Conservation (phyloP, 495 filamentous ascomycete genomes). For the Daldinia grandis region DNA sequence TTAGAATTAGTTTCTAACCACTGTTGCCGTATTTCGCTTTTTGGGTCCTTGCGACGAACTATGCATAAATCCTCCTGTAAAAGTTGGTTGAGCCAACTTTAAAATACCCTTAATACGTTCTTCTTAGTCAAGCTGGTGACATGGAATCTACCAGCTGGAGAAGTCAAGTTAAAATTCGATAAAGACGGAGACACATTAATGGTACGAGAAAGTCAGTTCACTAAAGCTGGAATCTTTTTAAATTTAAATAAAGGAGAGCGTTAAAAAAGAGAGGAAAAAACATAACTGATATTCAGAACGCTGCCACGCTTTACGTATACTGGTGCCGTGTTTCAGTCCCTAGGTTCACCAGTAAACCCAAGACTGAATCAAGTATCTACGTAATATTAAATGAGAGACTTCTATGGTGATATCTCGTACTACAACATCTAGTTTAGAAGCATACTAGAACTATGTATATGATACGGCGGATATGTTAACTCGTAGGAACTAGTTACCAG, state of each 20-base stretch:
- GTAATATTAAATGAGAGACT: neutral
- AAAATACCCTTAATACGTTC: neutral
- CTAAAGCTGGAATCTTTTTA: neutral
- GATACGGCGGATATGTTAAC: too few relatives aligned
- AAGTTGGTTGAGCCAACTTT: neutral
- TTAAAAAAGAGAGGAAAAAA: neutral
- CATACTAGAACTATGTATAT: too few relatives aligned
- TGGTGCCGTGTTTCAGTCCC: neutral
- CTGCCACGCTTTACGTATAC: neutral
- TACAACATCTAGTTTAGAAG: too few relatives aligned
- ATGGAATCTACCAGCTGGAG: too few relatives aligned
- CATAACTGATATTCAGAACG: neutral
- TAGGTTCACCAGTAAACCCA: neutral
- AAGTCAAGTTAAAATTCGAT: too few relatives aligned
- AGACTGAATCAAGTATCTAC: neutral
- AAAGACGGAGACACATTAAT: neutral
- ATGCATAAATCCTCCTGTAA: neutral
- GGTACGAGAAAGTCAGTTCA: neutral
- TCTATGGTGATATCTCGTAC: too few relatives aligned
- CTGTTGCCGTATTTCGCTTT: neutral
- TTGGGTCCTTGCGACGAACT: neutral
- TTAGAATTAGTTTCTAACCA: neutral
- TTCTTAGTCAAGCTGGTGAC: neutral
- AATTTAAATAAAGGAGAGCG: neutral
- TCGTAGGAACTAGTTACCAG: too few relatives aligned